phyloP scores from a whole-genome alignment of 129 eudicot species.

The Ambrosia trifida region DNA sequence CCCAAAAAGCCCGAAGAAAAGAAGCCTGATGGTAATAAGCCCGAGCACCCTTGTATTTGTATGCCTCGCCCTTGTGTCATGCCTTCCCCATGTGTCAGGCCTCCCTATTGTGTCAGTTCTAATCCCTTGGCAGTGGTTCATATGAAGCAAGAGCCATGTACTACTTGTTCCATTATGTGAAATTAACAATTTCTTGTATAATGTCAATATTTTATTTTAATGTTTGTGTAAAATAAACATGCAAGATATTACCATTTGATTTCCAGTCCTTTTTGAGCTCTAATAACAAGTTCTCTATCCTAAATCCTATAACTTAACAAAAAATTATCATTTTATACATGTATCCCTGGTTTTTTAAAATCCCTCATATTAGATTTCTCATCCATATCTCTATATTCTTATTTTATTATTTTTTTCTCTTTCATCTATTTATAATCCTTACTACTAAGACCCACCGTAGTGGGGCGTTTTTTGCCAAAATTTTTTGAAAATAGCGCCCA shows the following conservation, averaged over 20 bases:
- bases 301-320: too few relatives aligned
- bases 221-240: not conserved
- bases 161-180: constrained; percentile 38
- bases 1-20: constrained; percentile 40
- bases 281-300: too few relatives aligned
- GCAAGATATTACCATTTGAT: not conserved
- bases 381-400: too few relatives aligned
- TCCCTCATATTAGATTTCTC: too few relatives aligned
- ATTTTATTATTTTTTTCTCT: too few relatives aligned
- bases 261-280: not conserved
- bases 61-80: not conserved
- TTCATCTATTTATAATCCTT: too few relatives aligned
- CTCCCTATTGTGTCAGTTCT: not conserved
- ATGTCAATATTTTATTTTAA: not conserved
- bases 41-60: constrained; percentile 1
- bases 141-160: constrained; percentile 16
- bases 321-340: too few relatives aligned
- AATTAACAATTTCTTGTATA: not conserved
- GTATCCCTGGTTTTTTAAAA: too few relatives aligned
- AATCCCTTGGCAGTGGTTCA: constrained; percentile 22
- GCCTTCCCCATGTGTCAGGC: too few relatives aligned
- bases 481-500: too few relatives aligned
- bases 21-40: constrained; percentile 27
- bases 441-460: too few relatives aligned
- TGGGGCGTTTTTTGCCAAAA: too few relatives aligned